Percentiles rank a stretch among this genome's conserved stretches.
phyloP scores from a whole-genome alignment of 1,284 basidiomycete species.

The Xanthoconium separans region DNA sequence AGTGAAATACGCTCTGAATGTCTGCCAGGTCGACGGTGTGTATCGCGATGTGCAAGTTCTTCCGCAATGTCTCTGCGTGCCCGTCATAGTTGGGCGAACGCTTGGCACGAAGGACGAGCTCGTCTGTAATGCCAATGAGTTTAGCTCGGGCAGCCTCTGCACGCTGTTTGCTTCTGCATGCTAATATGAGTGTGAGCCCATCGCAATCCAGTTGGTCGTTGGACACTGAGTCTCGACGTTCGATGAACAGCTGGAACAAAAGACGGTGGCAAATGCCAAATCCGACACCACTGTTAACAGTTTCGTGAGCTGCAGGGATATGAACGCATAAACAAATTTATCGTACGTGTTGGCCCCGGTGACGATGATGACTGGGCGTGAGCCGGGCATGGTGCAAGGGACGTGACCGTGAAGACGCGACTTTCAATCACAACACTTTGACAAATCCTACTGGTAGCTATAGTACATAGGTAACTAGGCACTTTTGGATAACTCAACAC shows the following conservation, averaged over 20 bases:
- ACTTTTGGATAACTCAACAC: too few relatives aligned
- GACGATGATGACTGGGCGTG: constrained; percentile 56
- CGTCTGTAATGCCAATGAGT: constrained; percentile 56
- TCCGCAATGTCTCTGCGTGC: constrained; percentile 56
- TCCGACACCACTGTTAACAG: constrained; percentile 71
- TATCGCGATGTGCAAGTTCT: constrained; percentile 61
- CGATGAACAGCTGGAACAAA: constrained; percentile 63
- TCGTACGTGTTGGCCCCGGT: constrained; percentile 70
- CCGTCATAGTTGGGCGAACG: constrained; percentile 41
- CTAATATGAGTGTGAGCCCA: constrained; percentile 77
- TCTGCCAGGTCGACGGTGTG: constrained; percentile 68
- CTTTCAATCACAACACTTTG: too few relatives aligned
- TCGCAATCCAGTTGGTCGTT: constrained; percentile 36
- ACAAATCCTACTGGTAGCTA: too few relatives aligned
- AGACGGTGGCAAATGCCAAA: constrained; percentile 84
- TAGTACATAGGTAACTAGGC: too few relatives aligned
- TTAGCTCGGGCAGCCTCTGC: constrained; percentile 62
- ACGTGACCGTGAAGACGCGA: background rate
- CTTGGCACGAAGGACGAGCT: constrained; percentile 42
- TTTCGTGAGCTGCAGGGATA: constrained; percentile 13
- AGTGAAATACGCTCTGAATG: constrained; percentile 61
- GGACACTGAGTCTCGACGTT: constrained; percentile 35
- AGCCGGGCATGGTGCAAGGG: constrained; percentile 32
- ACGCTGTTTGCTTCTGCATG: constrained; percentile 68
- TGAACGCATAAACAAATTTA: background rate